A percentile compares a stretch with the other conserved stretches of the same genome.
These are phyloP conservation scores for Geum urbanum DNA, from an alignment of 306 rosid species.

Conservation along the genomic window DNA sequence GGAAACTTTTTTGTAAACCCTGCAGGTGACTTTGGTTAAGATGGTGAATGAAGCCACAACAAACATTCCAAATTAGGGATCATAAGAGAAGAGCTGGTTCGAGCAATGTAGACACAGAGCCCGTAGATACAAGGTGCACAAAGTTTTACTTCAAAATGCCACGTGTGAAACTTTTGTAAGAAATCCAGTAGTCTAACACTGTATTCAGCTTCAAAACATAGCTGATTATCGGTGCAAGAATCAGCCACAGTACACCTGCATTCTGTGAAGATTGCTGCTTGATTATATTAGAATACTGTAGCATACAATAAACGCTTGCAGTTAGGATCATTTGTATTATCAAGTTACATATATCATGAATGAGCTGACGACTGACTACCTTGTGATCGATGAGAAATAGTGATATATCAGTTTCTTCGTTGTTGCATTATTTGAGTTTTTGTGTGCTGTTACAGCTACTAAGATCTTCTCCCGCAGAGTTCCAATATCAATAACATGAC, in stretches of 20 bases:
- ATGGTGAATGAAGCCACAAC: constrained; percentile 89
- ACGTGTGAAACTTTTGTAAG: neutral
- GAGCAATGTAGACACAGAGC: constrained; percentile 2
- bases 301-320: neutral
- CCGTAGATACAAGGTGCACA: neutral
- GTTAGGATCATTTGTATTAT: neutral
- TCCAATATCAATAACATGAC: no score
- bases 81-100: constrained; percentile 25
- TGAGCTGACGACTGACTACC: neutral
- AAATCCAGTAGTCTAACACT: neutral
- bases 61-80: constrained; percentile 76
- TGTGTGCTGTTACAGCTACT: neutral
- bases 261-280: neutral
- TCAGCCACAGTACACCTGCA: neutral
- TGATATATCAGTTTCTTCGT: neutral
- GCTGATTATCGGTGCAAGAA: neutral
- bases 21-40: constrained; percentile 83
- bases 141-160: constrained; percentile 14
- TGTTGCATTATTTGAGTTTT: neutral
- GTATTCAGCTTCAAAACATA: neutral
- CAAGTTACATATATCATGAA: neutral
- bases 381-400: neutral
- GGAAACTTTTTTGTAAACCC: neutral
- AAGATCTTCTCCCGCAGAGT: neutral
- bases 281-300: neutral